Base-by-base conservation (phyloP, 2,329 filamentous ascomycete species). In the Alternaria atra region DNA sequence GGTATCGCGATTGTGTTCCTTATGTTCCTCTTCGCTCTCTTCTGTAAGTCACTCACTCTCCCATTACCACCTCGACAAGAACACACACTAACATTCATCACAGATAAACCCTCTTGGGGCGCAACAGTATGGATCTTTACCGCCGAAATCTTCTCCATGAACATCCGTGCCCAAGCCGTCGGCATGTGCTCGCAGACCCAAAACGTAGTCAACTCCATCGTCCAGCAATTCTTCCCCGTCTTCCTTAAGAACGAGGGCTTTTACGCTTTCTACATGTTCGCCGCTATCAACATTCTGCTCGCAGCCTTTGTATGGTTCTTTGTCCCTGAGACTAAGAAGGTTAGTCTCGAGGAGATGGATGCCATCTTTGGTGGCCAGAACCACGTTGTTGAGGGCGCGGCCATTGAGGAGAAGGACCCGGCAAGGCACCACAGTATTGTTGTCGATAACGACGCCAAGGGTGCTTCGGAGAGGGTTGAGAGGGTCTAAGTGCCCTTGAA, bases 61-160 rank as follows among this genome's bases (percentile, higher is more conserved):
- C 12, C 25, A 32, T 57, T 52, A 3, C 46, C n/a, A 58, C 32
- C 27, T 44, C 9, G 35, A 12, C 5, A 17, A 34, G 3, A 35
- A 12, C 15, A 17, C 72, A 77, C 73, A 80, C 64, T 60, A 30
- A 60, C 17, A 30, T 2, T 12, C 20, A 13, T 2, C 44, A 17
- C 51, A 84, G 82, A 91, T 79, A 91, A 91, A 73, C 88, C 89
- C 4, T 89, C 86, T 0, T 90, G 88, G 87, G 88, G 88, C 52
- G 88, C 88, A 2, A 90, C 88, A 5, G 86, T 87, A 17, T 91
- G 89, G 89, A 90, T 91, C 73, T 90, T 86, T 85, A 91, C 89
- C 0, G 84, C 87, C 2, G 89, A 91, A 67, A 82, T 91, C 60
- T 91, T 91, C 81, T 87, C 84, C 55, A 89, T 90, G 86, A 91